Base-by-base conservation (phyloP, 2,329 filamentous ascomycete genomes). In the Talaromyces albobiverticillius region DNA sequence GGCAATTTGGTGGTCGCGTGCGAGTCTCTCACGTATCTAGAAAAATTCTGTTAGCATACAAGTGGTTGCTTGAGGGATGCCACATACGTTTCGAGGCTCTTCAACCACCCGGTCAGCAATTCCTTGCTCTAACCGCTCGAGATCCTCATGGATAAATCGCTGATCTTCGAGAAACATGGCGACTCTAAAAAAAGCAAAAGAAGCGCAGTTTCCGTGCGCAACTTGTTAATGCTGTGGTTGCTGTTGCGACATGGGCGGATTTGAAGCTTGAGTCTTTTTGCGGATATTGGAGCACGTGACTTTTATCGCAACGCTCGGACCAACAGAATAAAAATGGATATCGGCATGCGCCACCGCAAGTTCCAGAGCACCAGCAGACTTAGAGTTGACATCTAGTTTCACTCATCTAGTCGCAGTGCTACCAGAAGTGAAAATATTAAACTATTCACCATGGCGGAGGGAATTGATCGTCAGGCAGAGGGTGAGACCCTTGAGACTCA, bases 61-160 rank as follows among this genome's bases (percentile, higher is more conserved):
- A 41, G 46, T n/a, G n/a, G n/a, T 31, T 31, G 54, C 32, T 40
- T 36, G 46, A 43, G 52, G 16, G 20, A 40, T 34, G 20, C 43
- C n/a, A 78, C 85, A 71, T 77, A 92, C 90, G 71, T 93, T 88
- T 73, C 88, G 89, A 43, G 93, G 92, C 60, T 97, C 91, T 61
- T 96, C 90, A 59, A 85, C 81, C 57, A 95, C 84, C 66, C 92
- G 88, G 75, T 97, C 92, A 52, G 90, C 88, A 65, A 96, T 88
- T 51, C 89, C 94, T 71, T 96, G 90, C 75, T 99, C 94, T 56
- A 99, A 82, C 60, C 94, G 87, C 80, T 99, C 94, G 48, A 99
- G 78, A 74, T 99, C 94, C 82, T 99, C 94, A 65, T 96, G 92
- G 64, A 96, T 84, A 66, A 90, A 91, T 64, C 94, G 84, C 75